A percentile compares a stretch with the other conserved stretches of the same genome.
phyloP scores from a whole-genome alignment of 495 filamentous ascomycete genomes.

The Annulohypoxylon bovei region DNA sequence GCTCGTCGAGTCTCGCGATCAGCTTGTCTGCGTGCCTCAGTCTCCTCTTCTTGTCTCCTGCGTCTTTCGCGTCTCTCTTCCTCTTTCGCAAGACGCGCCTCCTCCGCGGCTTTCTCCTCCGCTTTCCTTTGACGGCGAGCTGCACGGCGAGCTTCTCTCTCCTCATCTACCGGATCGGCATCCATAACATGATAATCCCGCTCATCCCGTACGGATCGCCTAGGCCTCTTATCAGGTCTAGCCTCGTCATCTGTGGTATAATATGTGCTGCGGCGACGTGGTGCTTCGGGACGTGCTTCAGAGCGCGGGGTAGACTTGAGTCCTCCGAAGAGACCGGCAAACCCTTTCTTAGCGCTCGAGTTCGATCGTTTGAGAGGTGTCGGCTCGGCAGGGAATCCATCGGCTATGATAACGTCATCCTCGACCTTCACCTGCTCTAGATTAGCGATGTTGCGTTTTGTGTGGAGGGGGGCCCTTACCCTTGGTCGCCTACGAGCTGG shows the following conservation, averaged over 20 bases:
- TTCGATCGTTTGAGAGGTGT: conserved; percentile 53
- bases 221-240: conserved; percentile 39
- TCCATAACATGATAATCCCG: conserved; percentile 36
- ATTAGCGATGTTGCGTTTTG: conserved; percentile 37
- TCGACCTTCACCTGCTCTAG: conserved; percentile 43
- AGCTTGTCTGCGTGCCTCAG: conserved; percentile 57
- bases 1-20: conserved; percentile 63
- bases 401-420: conserved; percentile 55
- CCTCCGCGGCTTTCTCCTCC: conserved; percentile 60
- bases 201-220: conserved; percentile 29
- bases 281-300: conserved; percentile 51
- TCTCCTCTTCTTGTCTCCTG: conserved; percentile 55
- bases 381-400: conserved; percentile 44
- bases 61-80: conserved; percentile 58
- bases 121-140: conserved; percentile 59
- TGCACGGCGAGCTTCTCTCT: conserved; percentile 64
- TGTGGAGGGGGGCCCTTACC: conserved; percentile 43
- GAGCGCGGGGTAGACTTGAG: conserved; percentile 49
- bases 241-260: conserved; percentile 54
- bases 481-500: conserved; percentile 56
- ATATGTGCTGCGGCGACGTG: conserved; percentile 56
- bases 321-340: conserved; percentile 56
- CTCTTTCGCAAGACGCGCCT: conserved; percentile 56
- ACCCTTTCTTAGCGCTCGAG: conserved; percentile 54
- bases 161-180: conserved; percentile 49